Base-by-base conservation (phyloP, 768 basidiomycete species). In the Roridomyces roridus region DNA sequence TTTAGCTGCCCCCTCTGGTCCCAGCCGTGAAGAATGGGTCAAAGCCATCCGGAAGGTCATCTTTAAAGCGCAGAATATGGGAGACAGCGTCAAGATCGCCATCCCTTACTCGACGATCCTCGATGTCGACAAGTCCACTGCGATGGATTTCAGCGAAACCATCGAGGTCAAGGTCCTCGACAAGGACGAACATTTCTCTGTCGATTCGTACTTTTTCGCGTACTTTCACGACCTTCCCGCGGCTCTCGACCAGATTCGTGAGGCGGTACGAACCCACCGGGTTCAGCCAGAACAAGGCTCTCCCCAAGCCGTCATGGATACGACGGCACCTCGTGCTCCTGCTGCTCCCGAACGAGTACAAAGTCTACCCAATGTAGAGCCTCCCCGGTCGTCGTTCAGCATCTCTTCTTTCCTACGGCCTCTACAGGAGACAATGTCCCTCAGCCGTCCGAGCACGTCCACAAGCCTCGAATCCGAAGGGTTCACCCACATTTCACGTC, bases 21-120 rank as follows among this genome's bases (percentile, higher is more conserved):
- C 91, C 2, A 93, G 88, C 68, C 83, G 92, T 43, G 89, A 94
- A 43, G 94, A 96, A 74, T 99, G 96, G 96, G 88, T 98, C 43
- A 98, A 97, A 71, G 88, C 93, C 9, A 88, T 99, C 57, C 85
- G 89, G 55, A 96, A 91, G 72, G 89, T 95, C 51, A 94, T 98
- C 51, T 96, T 98, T 78, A 94, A 94, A 69, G 89, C 91, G 15
- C 96, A 98, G 76, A 97, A 98, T 71, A 89, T 89, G 81, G 96
- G 97, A 3, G 94, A 98, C 66, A 91, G 86, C 65, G 94, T 98
- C 63, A 98, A 98, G 92, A 94, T 99, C 67, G 94, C 95, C 25
- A 94, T 99, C 46, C 97, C 96, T 0, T 94, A 98, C 63, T 88
- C 93, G 15, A 85, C 86, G 5, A 85, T 99, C 57, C 72, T 94